Evolutionary conservation across 2,329 filamentous ascomycete genomes (phyloP).

Genomic region (Phialophora tarda): DNA sequence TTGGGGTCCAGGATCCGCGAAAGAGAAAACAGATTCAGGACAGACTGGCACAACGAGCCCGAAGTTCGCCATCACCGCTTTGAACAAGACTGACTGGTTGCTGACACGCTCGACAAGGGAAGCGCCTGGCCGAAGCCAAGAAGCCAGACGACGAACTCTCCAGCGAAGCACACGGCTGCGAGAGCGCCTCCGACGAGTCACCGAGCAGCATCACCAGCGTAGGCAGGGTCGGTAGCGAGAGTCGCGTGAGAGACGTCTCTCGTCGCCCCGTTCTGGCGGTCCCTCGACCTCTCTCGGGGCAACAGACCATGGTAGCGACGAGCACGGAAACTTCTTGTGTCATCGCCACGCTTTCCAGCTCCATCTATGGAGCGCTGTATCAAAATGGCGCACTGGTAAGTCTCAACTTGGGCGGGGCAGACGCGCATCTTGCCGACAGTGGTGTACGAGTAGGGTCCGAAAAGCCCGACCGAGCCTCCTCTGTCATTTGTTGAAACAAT

Average conservation of each 20-base stretch:
- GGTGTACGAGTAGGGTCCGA: neutral
- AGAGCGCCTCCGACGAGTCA: constrained; percentile 2
- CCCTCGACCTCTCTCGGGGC: neutral
- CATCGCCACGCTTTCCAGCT: neutral
- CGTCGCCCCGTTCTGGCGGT: constrained; percentile 5
- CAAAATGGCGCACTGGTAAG: constrained; percentile 25
- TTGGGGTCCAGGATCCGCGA: constrained; percentile 44
- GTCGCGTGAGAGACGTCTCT: neutral
- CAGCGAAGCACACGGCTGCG: constrained; percentile 1
- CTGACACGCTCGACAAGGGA: constrained; percentile 13
- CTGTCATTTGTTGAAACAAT: neutral
- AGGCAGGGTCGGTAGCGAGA: neutral
- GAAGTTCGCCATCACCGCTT: constrained; percentile 41
- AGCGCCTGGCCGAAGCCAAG: constrained; percentile 26
- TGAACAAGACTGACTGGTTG: neutral
- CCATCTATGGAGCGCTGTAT: constrained; percentile 25
- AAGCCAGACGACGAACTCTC: constrained; percentile 26
- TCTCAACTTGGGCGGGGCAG: neutral
- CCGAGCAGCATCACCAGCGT: neutral
- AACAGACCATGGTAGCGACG: constrained; percentile 1
- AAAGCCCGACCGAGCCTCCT: neutral
- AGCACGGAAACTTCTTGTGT: constrained; percentile 3
- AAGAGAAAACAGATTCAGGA: constrained; percentile 50
- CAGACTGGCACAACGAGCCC: constrained; percentile 47
- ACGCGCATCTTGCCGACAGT: neutral